Evolutionary conservation across 441 rosid species (phyloP), one percentile per base, ranked within the genome.

Genomic region (Mallotus japonicus): DNA sequence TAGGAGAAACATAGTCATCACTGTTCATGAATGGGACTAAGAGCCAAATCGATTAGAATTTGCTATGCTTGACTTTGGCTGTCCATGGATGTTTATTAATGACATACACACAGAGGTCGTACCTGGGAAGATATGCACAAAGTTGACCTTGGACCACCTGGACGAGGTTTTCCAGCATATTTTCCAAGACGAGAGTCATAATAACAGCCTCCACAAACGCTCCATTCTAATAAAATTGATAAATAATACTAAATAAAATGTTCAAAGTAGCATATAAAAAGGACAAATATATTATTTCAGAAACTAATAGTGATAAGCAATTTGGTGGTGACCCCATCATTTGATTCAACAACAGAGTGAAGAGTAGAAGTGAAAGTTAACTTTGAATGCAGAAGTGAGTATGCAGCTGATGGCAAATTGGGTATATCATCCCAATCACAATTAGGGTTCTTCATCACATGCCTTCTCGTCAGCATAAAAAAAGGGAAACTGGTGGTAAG

Each of bases 81-180:
- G 5, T 11, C 4, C 6, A 5, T 3, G 0, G 8, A 16, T 15
- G 57, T 53, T 19, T 3, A 3, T 15, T 53, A 73, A 14, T 42
- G 12, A 51, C 14, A 46, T 22, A 8, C 13, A 42, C 13, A 49
- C 57, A 44, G 11, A 61, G 6, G 19, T 0, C 20, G 10, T 60
- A 91, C 99, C 99, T 95, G 98, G 5, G 97, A 95, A 3, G 99
- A 95, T 75, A 95, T 80, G 78, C 98, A 92, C 76, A 95, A 78
- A 2, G 99, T 92, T 40, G 93, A 88, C 82, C 98, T 81, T 8
- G 77, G 83, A 70, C 97, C 96, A n/a, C 96, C 98, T 14, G 90
- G 88, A 37, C 97, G 97, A 54, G 96, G 90, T 70, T 91, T 86
- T 61, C 97, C 99, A 65, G 87, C 84, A 76, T 88, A 92, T 79